Conservation (phyloP, 176 grass and related monocot species). For the Hyparrhenia diplandra region DNA sequence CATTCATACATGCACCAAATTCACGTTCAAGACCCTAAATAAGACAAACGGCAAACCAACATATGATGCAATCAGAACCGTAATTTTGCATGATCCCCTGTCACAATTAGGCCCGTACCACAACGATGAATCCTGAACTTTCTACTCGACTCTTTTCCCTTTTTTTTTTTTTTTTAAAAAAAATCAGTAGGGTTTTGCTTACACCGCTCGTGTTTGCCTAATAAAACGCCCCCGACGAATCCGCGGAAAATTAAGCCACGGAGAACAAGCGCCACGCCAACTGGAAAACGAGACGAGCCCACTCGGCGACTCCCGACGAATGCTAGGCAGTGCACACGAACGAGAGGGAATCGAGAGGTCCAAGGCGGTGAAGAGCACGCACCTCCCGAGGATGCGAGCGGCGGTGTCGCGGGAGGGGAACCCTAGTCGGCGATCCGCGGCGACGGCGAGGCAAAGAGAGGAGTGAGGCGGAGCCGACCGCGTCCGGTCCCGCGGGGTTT, state of each 20-base stretch:
- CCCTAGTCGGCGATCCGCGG: constrained; percentile 25
- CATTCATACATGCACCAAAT: neutral
- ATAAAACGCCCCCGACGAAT: neutral
- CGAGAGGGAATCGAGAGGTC: neutral
- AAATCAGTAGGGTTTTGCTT: too few relatives aligned
- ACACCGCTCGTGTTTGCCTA: too few relatives aligned
- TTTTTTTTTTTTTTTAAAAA: too few relatives aligned
- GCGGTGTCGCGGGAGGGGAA: neutral
- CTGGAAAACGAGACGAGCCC: neutral
- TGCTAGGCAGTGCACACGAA: neutral
- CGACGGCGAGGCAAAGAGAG: neutral
- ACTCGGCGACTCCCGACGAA: neutral
- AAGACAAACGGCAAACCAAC: neutral
- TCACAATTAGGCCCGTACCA: neutral
- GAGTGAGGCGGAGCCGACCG: neutral
- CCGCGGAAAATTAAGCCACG: neutral
- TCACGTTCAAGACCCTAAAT: neutral
- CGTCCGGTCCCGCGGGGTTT: constrained; percentile 3
- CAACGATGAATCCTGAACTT: too few relatives aligned
- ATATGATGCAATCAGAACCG: neutral
- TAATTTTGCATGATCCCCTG: neutral
- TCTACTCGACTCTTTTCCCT: too few relatives aligned
- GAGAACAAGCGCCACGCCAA: neutral
- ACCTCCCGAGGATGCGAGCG: neutral
- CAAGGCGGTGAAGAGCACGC: neutral